Evolutionary conservation across 2,329 filamentous ascomycete genomes (phyloP).

Genomic region (Onygenales sp.): DNA sequence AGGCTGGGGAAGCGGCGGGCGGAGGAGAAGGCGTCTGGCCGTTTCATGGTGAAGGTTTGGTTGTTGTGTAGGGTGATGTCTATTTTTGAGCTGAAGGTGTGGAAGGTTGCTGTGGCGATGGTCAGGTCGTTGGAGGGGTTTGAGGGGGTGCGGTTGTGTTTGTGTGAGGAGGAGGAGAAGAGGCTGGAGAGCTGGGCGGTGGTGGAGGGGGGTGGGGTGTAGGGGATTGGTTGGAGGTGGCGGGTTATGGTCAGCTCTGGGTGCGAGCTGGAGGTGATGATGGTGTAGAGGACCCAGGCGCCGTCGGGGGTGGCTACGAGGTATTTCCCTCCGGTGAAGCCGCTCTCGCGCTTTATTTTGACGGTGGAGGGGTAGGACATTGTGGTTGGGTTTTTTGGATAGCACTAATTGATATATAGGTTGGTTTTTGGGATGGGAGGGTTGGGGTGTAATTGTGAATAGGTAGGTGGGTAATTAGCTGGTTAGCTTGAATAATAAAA

Average conservation of each 20-base stretch:
- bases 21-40: conserved; percentile 7
- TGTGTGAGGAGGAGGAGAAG: conserved; percentile 1
- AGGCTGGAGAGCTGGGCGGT: not conserved
- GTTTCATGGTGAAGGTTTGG: conserved; percentile 8
- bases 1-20: conserved; percentile 8
- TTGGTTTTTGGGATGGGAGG: not conserved
- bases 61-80: conserved; percentile 6
- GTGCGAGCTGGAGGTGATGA: not conserved
- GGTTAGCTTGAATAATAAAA: no score
- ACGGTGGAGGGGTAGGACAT: not conserved
- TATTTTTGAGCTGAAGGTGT: conserved; percentile 11
- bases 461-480: not conserved
- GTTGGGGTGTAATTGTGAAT: not conserved
- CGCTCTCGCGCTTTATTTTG: not conserved
- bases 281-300: conserved; percentile 7
- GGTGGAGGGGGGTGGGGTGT: not conserved
- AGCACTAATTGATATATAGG: not conserved
- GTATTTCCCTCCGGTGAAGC: not conserved
- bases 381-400: not conserved
- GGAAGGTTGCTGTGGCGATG: conserved; percentile 8
- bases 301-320: conserved; percentile 3
- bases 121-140: not conserved
- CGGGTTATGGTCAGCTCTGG: not conserved
- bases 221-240: not conserved
- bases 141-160: not conserved